phyloP scores from a whole-genome alignment of 2,329 filamentous ascomycete genomes.

The Berkeleyomyces basicola region DNA sequence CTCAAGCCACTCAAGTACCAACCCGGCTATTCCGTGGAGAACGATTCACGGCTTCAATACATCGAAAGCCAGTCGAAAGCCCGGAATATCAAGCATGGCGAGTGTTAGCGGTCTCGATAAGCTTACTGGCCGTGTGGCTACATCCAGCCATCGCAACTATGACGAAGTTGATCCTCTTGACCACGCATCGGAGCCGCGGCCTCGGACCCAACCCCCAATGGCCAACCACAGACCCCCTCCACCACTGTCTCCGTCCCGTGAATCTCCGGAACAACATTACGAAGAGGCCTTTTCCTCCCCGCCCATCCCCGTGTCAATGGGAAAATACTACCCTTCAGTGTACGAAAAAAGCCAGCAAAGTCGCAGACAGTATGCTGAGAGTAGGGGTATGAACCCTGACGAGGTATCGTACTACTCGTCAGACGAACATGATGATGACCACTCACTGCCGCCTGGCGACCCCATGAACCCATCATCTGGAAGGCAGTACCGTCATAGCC shows the following conservation, averaged over 20 bases:
- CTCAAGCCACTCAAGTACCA: neutral
- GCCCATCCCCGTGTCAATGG: conserved; percentile 31
- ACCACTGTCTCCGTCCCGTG: neutral
- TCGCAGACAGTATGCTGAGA: neutral
- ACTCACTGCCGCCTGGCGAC: neutral
- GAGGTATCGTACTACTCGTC: conserved; percentile 7
- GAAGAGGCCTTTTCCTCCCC: neutral
- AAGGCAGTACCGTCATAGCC: neutral
- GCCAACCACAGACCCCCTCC: conserved; percentile 20
- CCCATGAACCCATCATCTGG: neutral
- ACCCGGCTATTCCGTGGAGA: conserved; percentile 8
- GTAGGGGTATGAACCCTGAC: neutral
- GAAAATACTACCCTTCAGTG: conserved; percentile 48
- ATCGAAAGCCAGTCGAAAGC: neutral
- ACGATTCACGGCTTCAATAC: conserved; percentile 9
- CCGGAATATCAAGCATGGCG: conserved; percentile 6
- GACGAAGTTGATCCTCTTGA: conserved; percentile 12
- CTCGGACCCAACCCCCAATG: conserved; percentile 34
- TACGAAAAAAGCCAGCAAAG: conserved; percentile 30
- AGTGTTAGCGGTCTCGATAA: neutral
- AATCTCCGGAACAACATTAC: neutral
- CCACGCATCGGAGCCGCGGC: conserved; percentile 27
- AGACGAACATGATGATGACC: conserved; percentile 2
- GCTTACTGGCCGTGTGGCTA: neutral
- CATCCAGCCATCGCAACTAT: neutral